Evolutionary conservation across 805 yeast species (phyloP).

Genomic region (Ogataea allantospora): DNA sequence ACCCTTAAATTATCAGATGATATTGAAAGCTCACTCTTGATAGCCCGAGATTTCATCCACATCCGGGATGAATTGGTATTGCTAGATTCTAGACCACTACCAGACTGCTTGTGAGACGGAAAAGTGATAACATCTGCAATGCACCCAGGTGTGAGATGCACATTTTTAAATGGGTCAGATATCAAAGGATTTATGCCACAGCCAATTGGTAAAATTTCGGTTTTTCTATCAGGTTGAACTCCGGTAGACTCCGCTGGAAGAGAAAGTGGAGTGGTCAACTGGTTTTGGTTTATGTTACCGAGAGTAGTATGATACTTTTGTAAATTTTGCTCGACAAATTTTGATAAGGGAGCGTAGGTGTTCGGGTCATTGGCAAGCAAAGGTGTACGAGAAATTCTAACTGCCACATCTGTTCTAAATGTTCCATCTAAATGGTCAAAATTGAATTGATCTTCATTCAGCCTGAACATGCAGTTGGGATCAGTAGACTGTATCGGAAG

Average conservation of each 20-base stretch:
- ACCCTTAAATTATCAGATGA: constrained; percentile 22
- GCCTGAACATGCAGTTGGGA: constrained; percentile 32
- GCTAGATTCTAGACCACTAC: constrained; percentile 1
- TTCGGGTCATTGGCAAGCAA: constrained; percentile 41
- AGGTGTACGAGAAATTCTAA: constrained; percentile 38
- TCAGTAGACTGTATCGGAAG: constrained; percentile 36
- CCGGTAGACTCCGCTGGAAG: constrained; percentile 34
- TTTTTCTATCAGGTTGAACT: constrained; percentile 31
- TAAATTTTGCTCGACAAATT: constrained; percentile 45
- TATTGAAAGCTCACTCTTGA: constrained; percentile 8
- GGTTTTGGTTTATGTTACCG: constrained; percentile 38
- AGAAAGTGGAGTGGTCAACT: constrained; percentile 39
- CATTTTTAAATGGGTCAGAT: constrained; percentile 52
- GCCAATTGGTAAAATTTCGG: constrained; percentile 43
- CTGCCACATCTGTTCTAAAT: constrained; percentile 31
- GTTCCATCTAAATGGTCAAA: constrained; percentile 34
- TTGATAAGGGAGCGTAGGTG: constrained; percentile 53
- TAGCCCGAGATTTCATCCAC: constrained; percentile 15
- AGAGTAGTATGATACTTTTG: constrained; percentile 36
- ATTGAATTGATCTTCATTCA: constrained; percentile 31
- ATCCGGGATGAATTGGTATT: constrained; percentile 4
- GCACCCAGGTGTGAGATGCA: constrained; percentile 58
- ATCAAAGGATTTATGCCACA: constrained; percentile 51
- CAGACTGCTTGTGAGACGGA: constrained; percentile 5
- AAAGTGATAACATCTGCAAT: constrained; percentile 29